phyloP scores from a whole-genome alignment of 2,329 filamentous ascomycete species.

The Pseudocercospora fijiensis region DNA sequence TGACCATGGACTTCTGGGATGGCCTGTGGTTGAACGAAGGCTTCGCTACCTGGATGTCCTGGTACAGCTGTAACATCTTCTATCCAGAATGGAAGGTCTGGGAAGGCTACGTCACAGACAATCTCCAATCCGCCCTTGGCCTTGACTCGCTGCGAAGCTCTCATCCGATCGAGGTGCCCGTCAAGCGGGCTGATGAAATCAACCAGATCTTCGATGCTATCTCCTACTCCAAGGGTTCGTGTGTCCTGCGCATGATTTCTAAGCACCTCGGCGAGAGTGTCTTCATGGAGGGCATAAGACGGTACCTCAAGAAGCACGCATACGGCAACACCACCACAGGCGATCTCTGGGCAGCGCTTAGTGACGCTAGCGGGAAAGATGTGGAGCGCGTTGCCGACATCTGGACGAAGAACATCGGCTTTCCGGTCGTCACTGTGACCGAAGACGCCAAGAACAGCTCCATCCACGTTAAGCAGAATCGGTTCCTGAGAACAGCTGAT shows the following conservation, averaged over 20 bases:
- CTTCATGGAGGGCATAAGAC: slow-evolving; percentile 87
- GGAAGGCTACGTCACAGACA: slow-evolving; percentile 92
- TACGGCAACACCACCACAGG: slow-evolving; percentile 91
- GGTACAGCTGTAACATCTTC: slow-evolving; percentile 92
- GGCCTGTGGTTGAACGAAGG: slow-evolving; percentile 83
- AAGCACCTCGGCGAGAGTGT: slow-evolving; percentile 89
- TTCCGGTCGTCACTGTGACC: slow-evolving; percentile 83
- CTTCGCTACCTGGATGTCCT: slow-evolving; percentile 88
- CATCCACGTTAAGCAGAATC: slow-evolving; percentile 89
- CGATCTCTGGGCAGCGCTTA: slow-evolving; percentile 85
- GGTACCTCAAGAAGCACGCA: slow-evolving; percentile 93
- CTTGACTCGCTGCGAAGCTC: slow-evolving; percentile 91
- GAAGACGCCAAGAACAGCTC: slow-evolving; percentile 68
- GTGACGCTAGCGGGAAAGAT: slow-evolving; percentile 85
- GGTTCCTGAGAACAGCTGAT: slow-evolving; percentile 88
- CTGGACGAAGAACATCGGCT: slow-evolving; percentile 96
- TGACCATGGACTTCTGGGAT: slow-evolving; percentile 85
- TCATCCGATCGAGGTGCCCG: slow-evolving; percentile 93
- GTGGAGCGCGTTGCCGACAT: slow-evolving; percentile 88
- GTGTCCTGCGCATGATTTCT: slow-evolving; percentile 94
- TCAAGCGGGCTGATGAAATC: slow-evolving; percentile 92
- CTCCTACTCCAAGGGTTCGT: slow-evolving; percentile 95
- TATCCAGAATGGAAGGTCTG: slow-evolving; percentile 99
- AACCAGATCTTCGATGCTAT: slow-evolving; percentile 99
- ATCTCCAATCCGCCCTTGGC: slow-evolving; percentile 79